phyloP scores from a whole-genome alignment of 2,329 filamentous ascomycete genomes.

The Cytospora chrysosperma region DNA sequence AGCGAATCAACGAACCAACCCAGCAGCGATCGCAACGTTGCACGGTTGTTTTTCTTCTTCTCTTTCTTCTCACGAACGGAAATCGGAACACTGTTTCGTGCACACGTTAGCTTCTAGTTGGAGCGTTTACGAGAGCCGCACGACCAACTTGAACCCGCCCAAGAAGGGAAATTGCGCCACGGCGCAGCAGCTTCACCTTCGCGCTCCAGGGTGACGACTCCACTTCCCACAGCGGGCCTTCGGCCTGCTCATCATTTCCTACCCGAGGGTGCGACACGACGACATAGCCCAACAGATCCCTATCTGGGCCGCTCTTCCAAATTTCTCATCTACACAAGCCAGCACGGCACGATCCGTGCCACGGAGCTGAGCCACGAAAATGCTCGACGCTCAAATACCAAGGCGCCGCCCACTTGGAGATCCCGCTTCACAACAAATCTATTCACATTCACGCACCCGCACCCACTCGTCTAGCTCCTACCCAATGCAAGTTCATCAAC shows the following conservation, averaged over 20 bases:
- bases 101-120: slow-evolving; percentile 11
- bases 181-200: slow-evolving; percentile 21
- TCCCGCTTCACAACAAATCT: slow-evolving; percentile 32
- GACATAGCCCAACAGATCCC: slow-evolving; percentile 21
- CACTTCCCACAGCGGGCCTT: slow-evolving; percentile 20
- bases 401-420: slow-evolving; percentile 30
- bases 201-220: slow-evolving; percentile 17
- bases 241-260: slow-evolving; percentile 23
- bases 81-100: slow-evolving; percentile 12
- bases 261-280: slow-evolving; percentile 20
- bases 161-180: slow-evolving; percentile 16
- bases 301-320: slow-evolving; percentile 12
- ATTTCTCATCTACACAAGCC: slow-evolving; percentile 5
- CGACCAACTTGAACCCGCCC: slow-evolving; percentile 3
- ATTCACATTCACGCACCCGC: slow-evolving; percentile 55
- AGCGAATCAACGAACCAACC: neutral
- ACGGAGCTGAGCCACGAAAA: slow-evolving; percentile 23
- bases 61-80: neutral
- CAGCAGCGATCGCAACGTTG: slow-evolving; percentile 1
- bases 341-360: slow-evolving; percentile 14
- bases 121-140: slow-evolving; percentile 5
- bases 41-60: slow-evolving; percentile 5
- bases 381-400: slow-evolving; percentile 35
- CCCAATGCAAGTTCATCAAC: slow-evolving; percentile 35
- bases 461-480: slow-evolving; percentile 58